Evolutionary conservation across 257 asterid species (phyloP).

Genomic region (Solanum ahanhuiri): DNA sequence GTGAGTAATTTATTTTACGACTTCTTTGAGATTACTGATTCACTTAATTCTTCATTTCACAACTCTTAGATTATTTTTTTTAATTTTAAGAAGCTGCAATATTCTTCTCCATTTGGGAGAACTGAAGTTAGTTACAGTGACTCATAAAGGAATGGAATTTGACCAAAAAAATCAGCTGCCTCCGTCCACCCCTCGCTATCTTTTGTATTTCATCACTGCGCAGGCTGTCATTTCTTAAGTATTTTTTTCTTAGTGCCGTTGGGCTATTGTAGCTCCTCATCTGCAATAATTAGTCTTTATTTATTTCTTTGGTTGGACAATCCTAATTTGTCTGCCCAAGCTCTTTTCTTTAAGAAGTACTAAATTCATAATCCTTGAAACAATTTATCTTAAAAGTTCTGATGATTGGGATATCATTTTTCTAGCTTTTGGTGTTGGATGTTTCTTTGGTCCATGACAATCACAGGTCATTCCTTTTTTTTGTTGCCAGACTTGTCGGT

Average conservation of each 20-base stretch:
- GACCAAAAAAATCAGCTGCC: neutral
- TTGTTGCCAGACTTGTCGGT: neutral
- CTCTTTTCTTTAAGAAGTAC: neutral
- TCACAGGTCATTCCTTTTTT: neutral
- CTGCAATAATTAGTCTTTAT: neutral
- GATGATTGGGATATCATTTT: neutral
- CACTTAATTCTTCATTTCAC: neutral
- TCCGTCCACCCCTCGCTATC: neutral
- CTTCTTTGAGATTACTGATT: neutral
- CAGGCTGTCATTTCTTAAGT: neutral
- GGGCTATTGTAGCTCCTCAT: neutral
- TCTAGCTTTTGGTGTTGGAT: neutral
- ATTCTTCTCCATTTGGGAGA: neutral
- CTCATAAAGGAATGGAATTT: neutral
- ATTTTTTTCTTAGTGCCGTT: neutral
- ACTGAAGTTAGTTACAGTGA: neutral
- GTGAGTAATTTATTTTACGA: conserved; percentile 29
- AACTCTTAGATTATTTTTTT: neutral
- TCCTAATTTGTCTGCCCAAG: neutral
- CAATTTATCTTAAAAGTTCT: neutral
- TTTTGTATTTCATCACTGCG: neutral
- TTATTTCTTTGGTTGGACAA: neutral
- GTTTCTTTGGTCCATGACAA: neutral
- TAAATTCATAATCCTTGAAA: neutral
- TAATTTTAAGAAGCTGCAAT: neutral